A percentile compares a stretch with the other conserved stretches of the same genome.
Evolutionary conservation across 495 filamentous ascomycete genomes (phyloP).

Genomic region (Mytilinidion resinicola): DNA sequence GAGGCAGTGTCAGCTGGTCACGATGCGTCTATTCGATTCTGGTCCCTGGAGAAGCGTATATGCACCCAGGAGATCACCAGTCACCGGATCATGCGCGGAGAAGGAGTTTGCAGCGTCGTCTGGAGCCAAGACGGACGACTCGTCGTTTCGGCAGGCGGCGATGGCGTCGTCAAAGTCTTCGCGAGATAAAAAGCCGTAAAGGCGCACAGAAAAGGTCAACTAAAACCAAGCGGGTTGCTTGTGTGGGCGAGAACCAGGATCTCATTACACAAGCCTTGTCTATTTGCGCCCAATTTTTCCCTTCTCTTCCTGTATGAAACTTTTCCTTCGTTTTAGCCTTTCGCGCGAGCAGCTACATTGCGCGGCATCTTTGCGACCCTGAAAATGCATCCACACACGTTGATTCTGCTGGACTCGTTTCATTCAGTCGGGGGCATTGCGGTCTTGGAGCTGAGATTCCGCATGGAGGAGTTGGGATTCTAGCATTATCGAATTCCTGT

Average conservation of each 20-base stretch:
- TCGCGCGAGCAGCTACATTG: not conserved
- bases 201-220: not conserved
- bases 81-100: conserved; percentile 86
- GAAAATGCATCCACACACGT: not conserved
- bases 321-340: conserved; percentile 10
- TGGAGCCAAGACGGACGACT: conserved; percentile 92
- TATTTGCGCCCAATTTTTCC: not conserved
- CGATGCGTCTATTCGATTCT: conserved; percentile 90
- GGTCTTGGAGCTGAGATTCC: not conserved
- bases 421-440: not conserved
- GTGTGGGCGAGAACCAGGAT: not conserved
- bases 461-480: conserved; percentile 1
- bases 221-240: not conserved
- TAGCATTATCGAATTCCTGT: not conserved
- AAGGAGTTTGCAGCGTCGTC: conserved; percentile 85
- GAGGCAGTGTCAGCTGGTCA: conserved; percentile 96
- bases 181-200: conserved; percentile 44
- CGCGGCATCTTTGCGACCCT: too few species aligned
- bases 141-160: conserved; percentile 93
- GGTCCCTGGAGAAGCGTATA: conserved; percentile 89
- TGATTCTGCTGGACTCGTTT: not conserved
- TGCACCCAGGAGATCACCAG: conserved; percentile 92
- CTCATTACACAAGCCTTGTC: not conserved
- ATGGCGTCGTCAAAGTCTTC: conserved; percentile 96
- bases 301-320: conserved; percentile 24